Evolutionary conservation across 1,139 yeast species (phyloP), one percentile per base, ranked within the genome.

Genomic region (Suhomyces wounanorum): DNA sequence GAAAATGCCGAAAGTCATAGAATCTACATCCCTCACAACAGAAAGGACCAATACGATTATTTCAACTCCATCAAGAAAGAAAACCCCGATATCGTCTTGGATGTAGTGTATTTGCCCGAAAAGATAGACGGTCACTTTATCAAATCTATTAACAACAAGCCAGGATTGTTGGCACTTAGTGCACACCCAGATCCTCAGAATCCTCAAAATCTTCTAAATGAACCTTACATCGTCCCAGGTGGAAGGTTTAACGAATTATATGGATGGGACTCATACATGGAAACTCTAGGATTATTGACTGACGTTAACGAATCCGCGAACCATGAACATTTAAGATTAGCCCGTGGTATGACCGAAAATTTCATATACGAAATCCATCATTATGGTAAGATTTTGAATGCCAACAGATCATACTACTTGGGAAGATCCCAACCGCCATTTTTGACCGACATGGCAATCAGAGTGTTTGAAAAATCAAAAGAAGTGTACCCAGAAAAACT

Each of bases 211-310:
- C 67, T 89, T 46, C 73, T 80, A 41, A 89, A 90, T 31, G 85
- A 82, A 62, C 97, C 97, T 0, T 94, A 92, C 66, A 89, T 90
- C 21, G 99, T 94, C 10, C 99, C 99, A 0, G 99, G 99, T 14
- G 99, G 99, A 18, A 76, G 99, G 55, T 94, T 94, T 69, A 95
- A 95, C 68, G 99, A 94, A 69, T 79, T 91, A 50, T 94, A 94
- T 63, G 99, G 99, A 8, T 94, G 99, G 99, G 99, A 94, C 67
- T 90, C 97, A 1, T 94, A 94, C 65, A 88, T 95, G 87, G 94
- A 88, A 64, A 83, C 96, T 0, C 69, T 92, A 31, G 99, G 99
- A 1, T 75, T 94, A 46, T 68, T 94, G 40, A 79, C 83, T 14
- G 89, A 89, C 61, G 85, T 81, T 26, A 77, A 83, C 9, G 51